A percentile compares a stretch with the other conserved stretches of the same genome.
phyloP scores from a whole-genome alignment of 148 eudicot species.

The Chenopodium quinoa region DNA sequence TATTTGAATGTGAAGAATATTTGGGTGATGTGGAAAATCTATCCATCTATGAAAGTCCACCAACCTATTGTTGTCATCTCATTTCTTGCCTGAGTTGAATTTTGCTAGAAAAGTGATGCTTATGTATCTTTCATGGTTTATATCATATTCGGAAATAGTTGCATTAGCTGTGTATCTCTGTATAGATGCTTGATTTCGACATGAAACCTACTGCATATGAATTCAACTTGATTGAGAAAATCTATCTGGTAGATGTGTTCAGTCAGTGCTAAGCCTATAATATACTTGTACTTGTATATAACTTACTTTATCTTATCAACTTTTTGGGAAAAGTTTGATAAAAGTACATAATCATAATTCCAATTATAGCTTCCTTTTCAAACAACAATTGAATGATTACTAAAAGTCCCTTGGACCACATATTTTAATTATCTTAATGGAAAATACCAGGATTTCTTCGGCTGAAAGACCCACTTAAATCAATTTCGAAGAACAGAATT shows the following conservation, averaged over 20 bases:
- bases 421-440: not conserved
- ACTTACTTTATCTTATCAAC: constrained; percentile 7
- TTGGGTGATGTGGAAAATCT: not conserved
- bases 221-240: not conserved
- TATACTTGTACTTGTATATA: not conserved
- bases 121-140: not conserved
- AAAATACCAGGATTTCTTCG: constrained; percentile 62
- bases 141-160: not conserved
- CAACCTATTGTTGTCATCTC: not conserved
- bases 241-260: not conserved
- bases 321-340: not conserved
- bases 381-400: constrained; percentile 14
- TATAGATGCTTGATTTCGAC: constrained; percentile 5
- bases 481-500: constrained; percentile 42
- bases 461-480: constrained; percentile 71
- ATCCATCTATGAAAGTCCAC: not conserved
- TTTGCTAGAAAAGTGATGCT: constrained; percentile 1
- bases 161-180: not conserved
- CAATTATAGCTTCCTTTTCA: constrained; percentile 14
- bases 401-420: not conserved
- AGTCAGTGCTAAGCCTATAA: not conserved
- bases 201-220: constrained; percentile 19
- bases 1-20: not conserved
- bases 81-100: constrained; percentile 11
- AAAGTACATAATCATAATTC: not conserved